Conservation (phyloP, 2,329 filamentous ascomycete genomes). For the Claviceps arundinis region DNA sequence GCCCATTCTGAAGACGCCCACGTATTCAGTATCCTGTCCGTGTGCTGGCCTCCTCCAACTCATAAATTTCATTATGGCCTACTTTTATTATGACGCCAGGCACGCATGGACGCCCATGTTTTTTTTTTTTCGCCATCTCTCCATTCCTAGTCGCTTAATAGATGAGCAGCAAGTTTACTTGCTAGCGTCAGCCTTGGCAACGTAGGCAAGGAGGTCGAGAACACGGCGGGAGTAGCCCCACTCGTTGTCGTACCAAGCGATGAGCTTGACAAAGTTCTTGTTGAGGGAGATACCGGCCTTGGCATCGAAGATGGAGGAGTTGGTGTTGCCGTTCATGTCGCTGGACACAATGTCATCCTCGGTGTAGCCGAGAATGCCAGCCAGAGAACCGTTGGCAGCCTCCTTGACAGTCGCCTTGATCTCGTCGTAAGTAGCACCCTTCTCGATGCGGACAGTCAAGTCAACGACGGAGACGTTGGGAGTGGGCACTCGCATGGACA, state of each 20-base stretch:
- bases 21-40: neutral
- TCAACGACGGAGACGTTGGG: constrained; percentile 99
- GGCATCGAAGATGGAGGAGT: constrained; percentile 97
- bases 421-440: constrained; percentile 73
- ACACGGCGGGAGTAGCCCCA: constrained; percentile 98
- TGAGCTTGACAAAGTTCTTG: constrained; percentile 96
- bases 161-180: constrained; percentile 24
- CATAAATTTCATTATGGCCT: neutral
- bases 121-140: neutral
- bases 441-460: constrained; percentile 87
- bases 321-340: constrained; percentile 82
- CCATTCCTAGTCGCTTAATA: neutral
- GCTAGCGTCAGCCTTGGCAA: constrained; percentile 60
- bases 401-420: constrained; percentile 91
- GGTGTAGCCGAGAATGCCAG: constrained; percentile 88
- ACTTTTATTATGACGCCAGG: neutral
- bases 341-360: constrained; percentile 94
- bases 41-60: neutral
- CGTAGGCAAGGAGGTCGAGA: constrained; percentile 66
- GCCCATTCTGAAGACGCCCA: neutral
- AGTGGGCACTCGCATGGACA: constrained; percentile 98
- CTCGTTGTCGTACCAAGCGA: constrained; percentile 99
- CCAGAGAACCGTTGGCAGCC: constrained; percentile 69
- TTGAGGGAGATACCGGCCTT: constrained; percentile 99
- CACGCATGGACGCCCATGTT: neutral